phyloP scores from a whole-genome alignment of 257 asterid species.

The Plantago elongata region DNA sequence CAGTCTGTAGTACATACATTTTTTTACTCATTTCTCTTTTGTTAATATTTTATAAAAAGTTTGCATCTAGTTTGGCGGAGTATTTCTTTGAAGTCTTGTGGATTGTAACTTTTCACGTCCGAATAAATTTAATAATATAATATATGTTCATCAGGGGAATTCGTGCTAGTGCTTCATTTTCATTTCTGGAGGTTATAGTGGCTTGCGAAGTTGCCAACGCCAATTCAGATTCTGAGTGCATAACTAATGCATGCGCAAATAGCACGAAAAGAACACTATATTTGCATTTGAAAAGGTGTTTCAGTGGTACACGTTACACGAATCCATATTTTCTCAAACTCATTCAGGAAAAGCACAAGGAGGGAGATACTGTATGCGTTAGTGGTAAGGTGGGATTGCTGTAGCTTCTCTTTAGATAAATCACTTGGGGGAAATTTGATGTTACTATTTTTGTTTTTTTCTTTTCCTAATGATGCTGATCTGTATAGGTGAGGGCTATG shows the following conservation, averaged over 20 bases:
- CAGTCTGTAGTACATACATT: not conserved
- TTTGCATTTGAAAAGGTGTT: slow-evolving; percentile 88
- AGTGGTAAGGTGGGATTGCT: slow-evolving; percentile 83
- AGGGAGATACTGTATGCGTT: slow-evolving; percentile 81
- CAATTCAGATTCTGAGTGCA: slow-evolving; percentile 36
- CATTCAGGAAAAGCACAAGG: slow-evolving; percentile 73
- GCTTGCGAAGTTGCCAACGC: slow-evolving; percentile 67
- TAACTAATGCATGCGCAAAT: slow-evolving; percentile 35
- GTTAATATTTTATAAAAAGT: not conserved
- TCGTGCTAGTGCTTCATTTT: slow-evolving; percentile 67
- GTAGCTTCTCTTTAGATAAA: slow-evolving; percentile 8
- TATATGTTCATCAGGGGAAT: slow-evolving; percentile 54
- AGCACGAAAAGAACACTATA: slow-evolving; percentile 42
- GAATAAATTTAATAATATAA: slow-evolving; percentile 11
- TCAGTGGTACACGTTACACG: slow-evolving; percentile 92
- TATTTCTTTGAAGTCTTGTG: not conserved
- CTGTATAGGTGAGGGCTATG: slow-evolving; percentile 65
- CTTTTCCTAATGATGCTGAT: slow-evolving; percentile 17
- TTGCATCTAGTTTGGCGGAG: not conserved
- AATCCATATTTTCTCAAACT: slow-evolving; percentile 68
- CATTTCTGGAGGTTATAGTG: slow-evolving; percentile 86
- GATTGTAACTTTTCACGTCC: not conserved
- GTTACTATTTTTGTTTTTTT: not conserved
- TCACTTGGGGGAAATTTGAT: not conserved
- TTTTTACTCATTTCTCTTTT: not conserved